Percentiles rank a stretch among this genome's conserved stretches.
phyloP scores from a whole-genome alignment of 2,329 filamentous ascomycete genomes.

The Penicillium sp. region DNA sequence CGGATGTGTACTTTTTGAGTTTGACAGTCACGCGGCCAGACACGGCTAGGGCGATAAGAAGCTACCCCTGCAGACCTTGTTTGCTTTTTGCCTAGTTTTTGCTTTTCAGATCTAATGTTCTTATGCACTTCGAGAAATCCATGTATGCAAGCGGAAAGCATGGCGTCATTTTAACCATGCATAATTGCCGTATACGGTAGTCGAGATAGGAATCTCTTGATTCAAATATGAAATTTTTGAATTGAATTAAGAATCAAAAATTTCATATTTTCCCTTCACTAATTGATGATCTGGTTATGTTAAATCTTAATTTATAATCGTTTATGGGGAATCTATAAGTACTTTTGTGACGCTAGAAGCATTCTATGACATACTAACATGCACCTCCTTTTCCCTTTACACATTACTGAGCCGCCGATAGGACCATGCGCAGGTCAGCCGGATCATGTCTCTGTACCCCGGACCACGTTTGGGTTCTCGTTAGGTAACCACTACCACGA shows the following conservation, averaged over 20 bases:
- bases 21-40: conserved; percentile 9
- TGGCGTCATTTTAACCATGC: conserved; percentile 11
- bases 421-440: conserved; percentile 13
- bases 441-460: conserved; percentile 17
- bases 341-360: neutral
- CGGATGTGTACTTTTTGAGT: conserved; percentile 1
- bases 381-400: neutral
- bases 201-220: neutral
- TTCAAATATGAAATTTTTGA: neutral
- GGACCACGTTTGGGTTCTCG: conserved; percentile 16
- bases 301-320: neutral
- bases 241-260: neutral
- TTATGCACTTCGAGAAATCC: neutral
- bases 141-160: conserved; percentile 14
- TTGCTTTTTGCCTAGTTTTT: conserved; percentile 10
- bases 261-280: neutral
- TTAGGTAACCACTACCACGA: conserved; percentile 19
- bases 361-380: conserved; percentile 10
- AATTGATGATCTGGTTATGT: neutral
- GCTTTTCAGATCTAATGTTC: conserved; percentile 1
- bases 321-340: neutral
- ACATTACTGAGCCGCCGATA: neutral
- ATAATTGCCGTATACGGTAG: neutral
- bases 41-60: conserved; percentile 14
- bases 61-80: conserved; percentile 25